Evolutionary conservation across 257 asterid genomes (phyloP), one percentile per base, ranked within the genome.

Genomic region (Salvia miltiorrhiza): DNA sequence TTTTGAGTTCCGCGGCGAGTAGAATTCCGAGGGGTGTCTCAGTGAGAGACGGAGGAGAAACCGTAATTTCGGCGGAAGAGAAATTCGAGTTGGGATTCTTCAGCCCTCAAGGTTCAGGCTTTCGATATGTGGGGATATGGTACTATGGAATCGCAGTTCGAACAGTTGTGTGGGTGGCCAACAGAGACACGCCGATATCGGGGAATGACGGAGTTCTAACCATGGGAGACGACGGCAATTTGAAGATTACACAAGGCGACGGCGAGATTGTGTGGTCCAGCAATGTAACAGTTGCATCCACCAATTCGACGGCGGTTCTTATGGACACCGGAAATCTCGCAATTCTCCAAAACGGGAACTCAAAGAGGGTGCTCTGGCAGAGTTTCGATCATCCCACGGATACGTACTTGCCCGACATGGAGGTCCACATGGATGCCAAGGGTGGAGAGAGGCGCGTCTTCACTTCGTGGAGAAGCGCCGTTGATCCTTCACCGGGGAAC

Each of bases 161-260:
- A 45, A 50, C 92, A 4, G 70, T 86, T 6, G 85, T 86, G 5
- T 92, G 97, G 97, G 95, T 87, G 16, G 97, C 96, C 4, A 92
- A 92, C 35, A 76, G 89, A 40, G 79, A 79, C n/a, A 78, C 21
- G 0, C 96, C 96, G 1, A 69, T 92, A 4, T 53, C 81, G 0
- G 93, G 86, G 14, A 63, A 63, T 9, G 77, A 43, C 3, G 94
- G 96, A 9, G 76, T 53, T 41, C 39, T 87, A 24, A 40, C 77
- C 3, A 50, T 89, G 9, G 74, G 45, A 4, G 24, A 26, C 1
- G 72, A 71, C 17, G 92, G 92, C 9, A 84, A 83, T 63, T 77
- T 92, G 37, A 63, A 64, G 1, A 64, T 92, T 56, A 43, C 60
- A n/a, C 73, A 86, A 23, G 79, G 80, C 14, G 47, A 64, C 41